Evolutionary conservation across 306 rosid species (phyloP).

Genomic region (Prunus campanulata): DNA sequence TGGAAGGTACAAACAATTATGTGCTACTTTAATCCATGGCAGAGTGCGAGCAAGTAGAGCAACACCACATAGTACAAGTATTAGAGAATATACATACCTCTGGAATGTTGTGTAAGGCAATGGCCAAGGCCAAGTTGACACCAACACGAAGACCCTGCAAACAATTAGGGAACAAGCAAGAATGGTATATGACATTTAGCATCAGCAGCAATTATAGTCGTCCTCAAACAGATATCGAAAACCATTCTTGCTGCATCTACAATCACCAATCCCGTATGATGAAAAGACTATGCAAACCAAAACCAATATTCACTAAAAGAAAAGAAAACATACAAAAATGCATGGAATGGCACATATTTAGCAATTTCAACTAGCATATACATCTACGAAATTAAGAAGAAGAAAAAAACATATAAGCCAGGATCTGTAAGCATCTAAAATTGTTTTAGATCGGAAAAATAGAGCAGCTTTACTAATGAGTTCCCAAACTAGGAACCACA

Average conservation of each 20-base stretch:
- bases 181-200: slow-evolving; percentile 10
- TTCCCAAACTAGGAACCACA: neutral
- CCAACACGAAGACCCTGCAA: slow-evolving; percentile 92
- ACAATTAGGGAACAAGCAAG: slow-evolving; percentile 27
- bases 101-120: slow-evolving; percentile 96
- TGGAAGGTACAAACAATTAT: neutral
- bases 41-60: slow-evolving; percentile 12
- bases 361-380: neutral
- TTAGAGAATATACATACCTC: slow-evolving; percentile 77
- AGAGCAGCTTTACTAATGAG: neutral
- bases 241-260: neutral
- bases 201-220: neutral
- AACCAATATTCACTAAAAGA: neutral
- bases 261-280: neutral
- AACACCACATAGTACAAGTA: slow-evolving; percentile 2
- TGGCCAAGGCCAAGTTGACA: slow-evolving; percentile 92
- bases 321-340: neutral
- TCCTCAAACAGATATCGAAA: neutral
- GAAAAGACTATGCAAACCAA: neutral
- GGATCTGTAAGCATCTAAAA: neutral
- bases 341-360: neutral
- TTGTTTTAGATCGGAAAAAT: neutral
- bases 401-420: neutral
- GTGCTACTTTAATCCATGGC: neutral
- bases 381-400: neutral